Evolutionary conservation across 1,139 yeast species (phyloP), one percentile per base, ranked within the genome.

Genomic region (Candida labiduridarum): DNA sequence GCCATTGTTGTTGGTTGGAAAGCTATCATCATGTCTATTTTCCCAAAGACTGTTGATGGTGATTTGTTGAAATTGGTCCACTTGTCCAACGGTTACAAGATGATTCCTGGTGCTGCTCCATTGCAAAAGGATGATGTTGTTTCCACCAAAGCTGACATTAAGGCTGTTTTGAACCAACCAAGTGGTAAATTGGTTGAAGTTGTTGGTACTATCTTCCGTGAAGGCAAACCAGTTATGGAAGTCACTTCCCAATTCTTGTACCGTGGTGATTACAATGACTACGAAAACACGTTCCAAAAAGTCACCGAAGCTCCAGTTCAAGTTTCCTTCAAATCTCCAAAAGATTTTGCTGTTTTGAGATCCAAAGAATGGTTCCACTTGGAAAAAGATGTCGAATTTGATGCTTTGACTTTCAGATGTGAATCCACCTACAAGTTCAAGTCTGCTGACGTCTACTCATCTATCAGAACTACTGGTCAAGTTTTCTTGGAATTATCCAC

Each of bases 1-100:
- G 98, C 99, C 49, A 94, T 94, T 71, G 98, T 95, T 53, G 83
- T 92, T 63, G 99, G 99, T 46, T 94, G 99, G 99, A 88, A 87
- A 76, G 96, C 97, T 47, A 92, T 95, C 66, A 92, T 94, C 76
- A 90, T 88, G 76, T 94, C 98, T 22, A 89, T 94, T 61, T 95
- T 94, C 95, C 99, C 99, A 51, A 84, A 84, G 70, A 84, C 86
- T 56, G 96, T 95, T 62, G 98, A 95, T 70, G 99, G 99, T 74
- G 99, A 94, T 69, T 80, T 94, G 65, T 80, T 94, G 75, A 88
- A 88, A 68, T 82, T 94, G 66, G 99, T 94, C 51, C 99, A 94
- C 69, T 78, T 94, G 72, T 89, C 97, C 45, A 94, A 94, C 69
- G 95, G 97, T 52, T 95, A 94, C 81, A 85, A 84, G 70, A 89